Percentiles rank a stretch among this genome's conserved stretches.
Evolutionary conservation across 2,329 filamentous ascomycete species (phyloP).

Genomic region (Calonectria pseudoreteaudii): DNA sequence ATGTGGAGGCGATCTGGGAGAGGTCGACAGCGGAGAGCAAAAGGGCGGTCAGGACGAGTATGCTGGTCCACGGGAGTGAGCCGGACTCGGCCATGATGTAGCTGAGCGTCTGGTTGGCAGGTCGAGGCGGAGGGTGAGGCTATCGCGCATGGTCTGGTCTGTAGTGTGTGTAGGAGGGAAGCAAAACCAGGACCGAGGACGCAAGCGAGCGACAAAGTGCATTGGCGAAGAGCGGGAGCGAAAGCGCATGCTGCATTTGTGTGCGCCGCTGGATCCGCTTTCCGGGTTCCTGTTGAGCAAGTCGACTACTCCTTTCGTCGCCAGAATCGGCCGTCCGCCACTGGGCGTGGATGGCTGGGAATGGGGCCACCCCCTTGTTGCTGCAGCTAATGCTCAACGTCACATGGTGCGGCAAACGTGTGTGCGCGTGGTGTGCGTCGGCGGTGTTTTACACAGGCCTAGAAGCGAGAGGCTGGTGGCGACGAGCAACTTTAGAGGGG

Average conservation of each 20-base stretch:
- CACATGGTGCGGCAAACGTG: slow-evolving; percentile 36
- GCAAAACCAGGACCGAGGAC: slow-evolving; percentile 36
- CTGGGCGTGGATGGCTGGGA: slow-evolving; percentile 44
- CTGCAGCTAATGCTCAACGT: slow-evolving; percentile 41
- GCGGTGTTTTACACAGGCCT: slow-evolving; percentile 12
- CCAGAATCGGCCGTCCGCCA: slow-evolving; percentile 34
- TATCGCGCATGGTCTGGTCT: slow-evolving; percentile 44
- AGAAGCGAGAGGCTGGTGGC: slow-evolving; percentile 23
- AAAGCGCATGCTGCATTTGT: slow-evolving; percentile 37
- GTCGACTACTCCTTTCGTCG: slow-evolving; percentile 38
- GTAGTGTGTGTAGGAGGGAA: slow-evolving; percentile 30
- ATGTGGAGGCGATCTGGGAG: slow-evolving; percentile 63
- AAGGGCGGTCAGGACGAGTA: slow-evolving; percentile 69
- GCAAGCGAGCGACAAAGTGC: slow-evolving; percentile 28
- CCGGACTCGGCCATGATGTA: slow-evolving; percentile 63
- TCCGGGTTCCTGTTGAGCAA: slow-evolving; percentile 27
- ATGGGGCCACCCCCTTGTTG: slow-evolving; percentile 33
- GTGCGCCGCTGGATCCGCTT: slow-evolving; percentile 35
- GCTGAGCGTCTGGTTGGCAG: slow-evolving; percentile 43
- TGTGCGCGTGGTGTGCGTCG: slow-evolving; percentile 13
- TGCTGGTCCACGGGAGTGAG: slow-evolving; percentile 67
- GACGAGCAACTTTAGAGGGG: slow-evolving; percentile 7
- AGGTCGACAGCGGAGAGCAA: slow-evolving; percentile 66
- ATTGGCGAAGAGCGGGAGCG: slow-evolving; percentile 40
- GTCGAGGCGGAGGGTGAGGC: slow-evolving; percentile 41